Conservation (phyloP, 2,329 filamentous ascomycete species). For the Paracoccidioides lutzii region DNA sequence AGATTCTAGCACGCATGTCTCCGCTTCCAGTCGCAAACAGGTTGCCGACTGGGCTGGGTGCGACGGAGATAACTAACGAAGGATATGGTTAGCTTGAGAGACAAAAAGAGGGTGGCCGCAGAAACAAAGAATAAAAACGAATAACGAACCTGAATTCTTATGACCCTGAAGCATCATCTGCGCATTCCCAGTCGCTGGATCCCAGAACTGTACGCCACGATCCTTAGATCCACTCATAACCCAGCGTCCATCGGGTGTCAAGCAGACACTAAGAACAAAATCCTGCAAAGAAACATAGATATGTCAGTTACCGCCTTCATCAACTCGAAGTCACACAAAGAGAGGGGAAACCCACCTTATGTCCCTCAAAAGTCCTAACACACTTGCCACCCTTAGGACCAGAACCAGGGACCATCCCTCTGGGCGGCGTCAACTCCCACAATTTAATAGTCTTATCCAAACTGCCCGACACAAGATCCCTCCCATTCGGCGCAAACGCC, state of each 20-base stretch:
- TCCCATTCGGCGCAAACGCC: constrained; percentile 85
- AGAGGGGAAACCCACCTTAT: constrained; percentile 51
- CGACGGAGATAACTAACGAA: constrained; percentile 76
- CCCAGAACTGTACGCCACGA: constrained; percentile 96
- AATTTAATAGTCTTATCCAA: constrained; percentile 98
- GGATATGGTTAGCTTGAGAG: constrained; percentile 10
- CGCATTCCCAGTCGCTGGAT: constrained; percentile 80
- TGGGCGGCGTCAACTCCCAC: constrained; percentile 77
- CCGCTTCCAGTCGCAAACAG: constrained; percentile 94
- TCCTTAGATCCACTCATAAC: constrained; percentile 97
- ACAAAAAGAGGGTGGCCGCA: neutral
- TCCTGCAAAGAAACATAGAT: constrained; percentile 43
- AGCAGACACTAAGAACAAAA: constrained; percentile 88
- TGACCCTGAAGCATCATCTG: constrained; percentile 98
- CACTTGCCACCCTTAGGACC: constrained; percentile 79
- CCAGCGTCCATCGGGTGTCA: constrained; percentile 90
- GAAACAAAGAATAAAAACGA: neutral
- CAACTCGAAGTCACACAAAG: too few relatives aligned
- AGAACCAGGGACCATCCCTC: constrained; percentile 51
- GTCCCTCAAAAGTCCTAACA: constrained; percentile 91
- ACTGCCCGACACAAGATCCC: constrained; percentile 85
- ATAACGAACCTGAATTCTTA: constrained; percentile 67
- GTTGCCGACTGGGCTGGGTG: constrained; percentile 74
- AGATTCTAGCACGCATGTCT: constrained; percentile 95
- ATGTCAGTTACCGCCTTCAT: neutral